These are phyloP conservation scores for Croton setiger DNA, from an alignment of 441 rosid species.

Conservation along the genomic window DNA sequence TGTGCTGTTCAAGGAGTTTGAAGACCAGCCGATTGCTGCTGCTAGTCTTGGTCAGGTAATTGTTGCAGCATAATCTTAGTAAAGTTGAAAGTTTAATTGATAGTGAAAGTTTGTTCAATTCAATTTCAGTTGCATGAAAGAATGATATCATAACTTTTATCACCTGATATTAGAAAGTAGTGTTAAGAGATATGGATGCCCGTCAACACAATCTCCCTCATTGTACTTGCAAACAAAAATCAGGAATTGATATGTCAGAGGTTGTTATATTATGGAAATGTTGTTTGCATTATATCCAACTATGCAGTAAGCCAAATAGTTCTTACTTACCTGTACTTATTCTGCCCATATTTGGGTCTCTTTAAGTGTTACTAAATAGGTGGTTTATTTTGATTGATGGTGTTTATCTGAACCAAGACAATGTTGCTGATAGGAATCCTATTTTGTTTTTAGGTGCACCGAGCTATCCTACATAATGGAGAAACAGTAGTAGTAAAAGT, in stretches of 20 bases:
- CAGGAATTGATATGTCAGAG: background rate
- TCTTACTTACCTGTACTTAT: background rate
- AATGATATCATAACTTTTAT: background rate
- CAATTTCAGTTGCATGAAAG: background rate
- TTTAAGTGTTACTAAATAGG: too few species aligned
- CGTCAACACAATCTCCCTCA: background rate
- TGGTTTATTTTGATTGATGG: conserved; percentile 3
- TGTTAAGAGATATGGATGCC: background rate
- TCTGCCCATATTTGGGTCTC: background rate
- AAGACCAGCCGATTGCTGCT: conserved; percentile 95
- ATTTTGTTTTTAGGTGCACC: conserved; percentile 60
- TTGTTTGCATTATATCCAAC: background rate
- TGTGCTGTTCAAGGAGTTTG: conserved; percentile 70
- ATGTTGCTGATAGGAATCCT: conserved; percentile 25
- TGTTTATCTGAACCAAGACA: background rate
- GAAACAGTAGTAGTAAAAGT: conserved; percentile 89
- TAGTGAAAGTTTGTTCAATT: background rate
- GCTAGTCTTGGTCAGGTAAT: conserved; percentile 99
- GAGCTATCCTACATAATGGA: conserved; percentile 85
- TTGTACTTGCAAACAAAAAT: background rate
- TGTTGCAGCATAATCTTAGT: conserved; percentile 16
- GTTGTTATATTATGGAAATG: background rate
- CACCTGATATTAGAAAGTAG: background rate
- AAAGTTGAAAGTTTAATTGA: background rate
- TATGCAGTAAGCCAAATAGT: background rate